These are phyloP conservation scores for Thelephora terrestris DNA, from an alignment of 1,284 basidiomycete species.

Conservation along the genomic window DNA sequence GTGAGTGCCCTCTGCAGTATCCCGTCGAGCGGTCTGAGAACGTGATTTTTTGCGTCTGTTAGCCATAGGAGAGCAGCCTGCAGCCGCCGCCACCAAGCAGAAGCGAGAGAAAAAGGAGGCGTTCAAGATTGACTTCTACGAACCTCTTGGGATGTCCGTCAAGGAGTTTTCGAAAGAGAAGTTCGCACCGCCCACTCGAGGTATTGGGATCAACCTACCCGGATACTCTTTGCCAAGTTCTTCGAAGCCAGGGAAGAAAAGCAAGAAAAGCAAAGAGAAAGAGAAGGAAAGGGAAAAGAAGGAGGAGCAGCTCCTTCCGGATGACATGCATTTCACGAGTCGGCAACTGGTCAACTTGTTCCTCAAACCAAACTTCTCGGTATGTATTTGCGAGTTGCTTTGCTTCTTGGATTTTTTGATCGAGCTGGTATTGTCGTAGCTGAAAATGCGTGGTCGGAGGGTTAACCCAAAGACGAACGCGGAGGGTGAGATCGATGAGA, in stretches of 20 bases:
- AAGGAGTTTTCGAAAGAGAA: slow-evolving; percentile 73
- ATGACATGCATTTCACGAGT: slow-evolving; percentile 96
- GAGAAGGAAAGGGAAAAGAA: slow-evolving; percentile 47
- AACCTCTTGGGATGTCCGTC: slow-evolving; percentile 48
- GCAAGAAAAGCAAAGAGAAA: slow-evolving; percentile 36
- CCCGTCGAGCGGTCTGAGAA: slow-evolving; percentile 2
- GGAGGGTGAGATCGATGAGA: slow-evolving; percentile 84
- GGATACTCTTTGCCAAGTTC: slow-evolving; percentile 37
- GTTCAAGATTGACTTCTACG: slow-evolving; percentile 82
- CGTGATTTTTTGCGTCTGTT: slow-evolving; percentile 6
- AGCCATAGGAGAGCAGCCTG: slow-evolving; percentile 32
- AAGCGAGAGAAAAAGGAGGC: slow-evolving; percentile 74
- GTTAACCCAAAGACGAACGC: slow-evolving; percentile 45
- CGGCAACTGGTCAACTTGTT: slow-evolving; percentile 86
- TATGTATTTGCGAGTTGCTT: slow-evolving; percentile 28
- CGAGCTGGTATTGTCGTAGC: slow-evolving; percentile 28
- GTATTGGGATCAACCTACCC: slow-evolving; percentile 58
- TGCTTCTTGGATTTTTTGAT: slow-evolving; percentile 1
- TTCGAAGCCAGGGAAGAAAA: slow-evolving; percentile 30
- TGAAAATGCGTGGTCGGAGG: slow-evolving; percentile 71
- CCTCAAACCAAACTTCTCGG: slow-evolving; percentile 91
- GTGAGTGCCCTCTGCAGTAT: slow-evolving; percentile 32
- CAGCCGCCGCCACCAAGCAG: slow-evolving; percentile 42
- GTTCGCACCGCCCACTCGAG: slow-evolving; percentile 67
- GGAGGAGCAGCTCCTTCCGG: slow-evolving; percentile 78